Base-by-base conservation (phyloP, 1,284 basidiomycete genomes). In the Pyrrhoderma noxium region DNA sequence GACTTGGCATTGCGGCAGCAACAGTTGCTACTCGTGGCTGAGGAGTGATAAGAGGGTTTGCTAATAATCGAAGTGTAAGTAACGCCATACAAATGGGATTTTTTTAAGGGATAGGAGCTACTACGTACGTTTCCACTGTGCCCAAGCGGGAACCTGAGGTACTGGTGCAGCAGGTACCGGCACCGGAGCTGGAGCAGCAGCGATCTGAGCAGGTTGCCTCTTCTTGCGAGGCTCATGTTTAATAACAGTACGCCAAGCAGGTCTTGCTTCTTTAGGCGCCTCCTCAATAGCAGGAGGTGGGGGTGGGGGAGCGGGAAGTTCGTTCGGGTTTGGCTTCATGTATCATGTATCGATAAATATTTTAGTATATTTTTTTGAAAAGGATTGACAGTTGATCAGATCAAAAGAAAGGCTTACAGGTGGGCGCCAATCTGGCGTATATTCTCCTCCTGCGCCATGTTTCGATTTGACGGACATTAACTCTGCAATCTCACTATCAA, bases 401-500 rank as follows among this genome's bases (percentile, higher is more conserved):
- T 5, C 5, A 31, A 22, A 14, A 22, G 5, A 14, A n/a, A 40
- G 53, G 61, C 69, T 57, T 56, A 79, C 79, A 57, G 71, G 70
- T 25, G 80, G 78, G 46, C 65, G 66, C 85, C 84, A 87, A 42
- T 80, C 77, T 14, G 80, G 77, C 13, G 76, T 70, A 59, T 79
- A 87, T 57, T 85, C 80, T 18, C 82, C 82, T 21, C 79, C 80
- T 2, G 77, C 73, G 23, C 84, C 80, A 60, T 83, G 80, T 64
- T 86, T 87, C 16, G 84, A 79, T 65, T 85, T 85, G 52, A 85
- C 73, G 45, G 74, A 73, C 82, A 87, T 84, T 55, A 87, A 69
- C 62, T 85, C 84, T 19, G 85, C 77, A 53, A 87, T 85, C 64
- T 87, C 85, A 56, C 83, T 86, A 45, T 35, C 36, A 1, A 19